Evolutionary conservation across 257 asterid species (phyloP), one percentile per base, ranked within the genome.

Genomic region (Solanum habrochaites): DNA sequence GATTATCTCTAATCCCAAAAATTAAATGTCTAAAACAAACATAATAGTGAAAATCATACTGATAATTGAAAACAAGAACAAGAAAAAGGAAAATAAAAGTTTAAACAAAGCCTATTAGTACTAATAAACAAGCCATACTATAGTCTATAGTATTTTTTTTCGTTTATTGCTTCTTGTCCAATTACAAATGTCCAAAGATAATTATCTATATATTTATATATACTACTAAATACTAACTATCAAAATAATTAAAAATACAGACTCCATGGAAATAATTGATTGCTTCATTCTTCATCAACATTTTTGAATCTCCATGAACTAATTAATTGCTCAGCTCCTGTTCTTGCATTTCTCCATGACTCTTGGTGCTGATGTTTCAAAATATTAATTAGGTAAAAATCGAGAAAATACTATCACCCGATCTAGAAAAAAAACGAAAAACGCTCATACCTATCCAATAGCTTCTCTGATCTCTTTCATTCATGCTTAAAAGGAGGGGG

Each of bases 331-430:
- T 89, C 87, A 92, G 89, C 90, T 74, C 87, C 94, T 90, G 92
- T 71, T 92, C 95, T 92, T 93, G 96, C 97, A 95, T 90, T 95
- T 95, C 93, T 94, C 98, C 98, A 94, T 91, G 86, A 96, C 93
- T 88, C 96, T 94, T 89, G 98, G 97, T 1, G 97, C 96, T 95
- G 90, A 87, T 85, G 86, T 85, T 85, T 40, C 11, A 16, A 80
- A 27, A 4, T 9, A 45, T n/a, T 16, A 27, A 45, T 45, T 15
- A 25, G 15, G 75, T n/a, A 11, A 31, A 14, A 31, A 29, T 69
- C 3, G 18, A 69, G 64, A 25, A 43, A 77, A 77, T 39, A n/a
- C 8, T 77, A n/a, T 43, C 39, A 43, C 2, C 32, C n/a, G 1
- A 6, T 77, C 25, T 75, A 9, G 25, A 39, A 43, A 14, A 25